phyloP scores from a whole-genome alignment of 352 stramenopile species.

The Pythium coloratum region DNA sequence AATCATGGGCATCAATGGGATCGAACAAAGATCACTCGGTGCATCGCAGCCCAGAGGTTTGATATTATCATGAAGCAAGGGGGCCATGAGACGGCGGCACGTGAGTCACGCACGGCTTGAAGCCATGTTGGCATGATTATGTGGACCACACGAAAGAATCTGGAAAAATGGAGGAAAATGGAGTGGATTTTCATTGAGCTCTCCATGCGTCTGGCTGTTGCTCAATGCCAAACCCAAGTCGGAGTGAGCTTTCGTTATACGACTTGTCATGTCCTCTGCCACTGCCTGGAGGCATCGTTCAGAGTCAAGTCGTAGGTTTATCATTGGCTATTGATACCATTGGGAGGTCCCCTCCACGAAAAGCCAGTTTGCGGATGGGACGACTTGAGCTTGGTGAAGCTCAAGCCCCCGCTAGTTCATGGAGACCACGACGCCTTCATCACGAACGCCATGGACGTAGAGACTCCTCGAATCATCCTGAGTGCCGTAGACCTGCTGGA shows the following conservation, averaged over 20 bases:
- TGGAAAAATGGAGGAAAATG: background rate
- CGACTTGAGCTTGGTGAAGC: too few species aligned
- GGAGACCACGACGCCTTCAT: too few species aligned
- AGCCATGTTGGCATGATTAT: background rate
- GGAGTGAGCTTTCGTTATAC: background rate
- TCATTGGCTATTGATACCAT: too few species aligned
- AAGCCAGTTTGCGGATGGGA: too few species aligned
- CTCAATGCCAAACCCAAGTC: background rate
- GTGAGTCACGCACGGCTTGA: background rate
- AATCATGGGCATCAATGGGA: background rate
- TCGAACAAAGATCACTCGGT: background rate
- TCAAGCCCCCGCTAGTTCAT: too few species aligned
- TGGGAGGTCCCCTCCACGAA: too few species aligned
- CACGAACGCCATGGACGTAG: too few species aligned
- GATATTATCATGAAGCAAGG: background rate
- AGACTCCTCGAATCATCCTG: background rate
- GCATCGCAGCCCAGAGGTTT: background rate
- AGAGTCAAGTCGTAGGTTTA: too few species aligned
- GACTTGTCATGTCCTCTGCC: too few species aligned
- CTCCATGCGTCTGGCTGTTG: background rate
- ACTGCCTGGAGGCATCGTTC: too few species aligned
- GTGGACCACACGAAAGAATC: slow-evolving; percentile 5
- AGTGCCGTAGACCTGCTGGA: too few species aligned
- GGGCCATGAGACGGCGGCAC: background rate
- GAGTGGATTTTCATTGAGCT: background rate